phyloP scores from a whole-genome alignment of 495 filamentous ascomycete species.

The Tuber melanosporum region DNA sequence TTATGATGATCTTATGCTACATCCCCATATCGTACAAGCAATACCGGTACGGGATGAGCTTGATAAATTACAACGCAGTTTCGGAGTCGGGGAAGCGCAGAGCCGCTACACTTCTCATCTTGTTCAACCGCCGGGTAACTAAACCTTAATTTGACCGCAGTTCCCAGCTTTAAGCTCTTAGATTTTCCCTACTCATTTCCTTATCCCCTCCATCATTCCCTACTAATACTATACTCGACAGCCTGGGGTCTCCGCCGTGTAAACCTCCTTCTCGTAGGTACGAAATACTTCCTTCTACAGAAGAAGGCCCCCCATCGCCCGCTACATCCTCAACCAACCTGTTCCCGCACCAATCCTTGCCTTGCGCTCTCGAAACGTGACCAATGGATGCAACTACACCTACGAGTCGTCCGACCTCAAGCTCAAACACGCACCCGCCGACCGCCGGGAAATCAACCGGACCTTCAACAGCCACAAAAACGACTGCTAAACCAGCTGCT shows the following conservation, averaged over 20 bases:
- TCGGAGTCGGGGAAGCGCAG: not conserved
- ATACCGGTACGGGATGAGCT: not conserved
- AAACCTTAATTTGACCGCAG: not conserved
- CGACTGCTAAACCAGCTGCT: conserved; percentile 16
- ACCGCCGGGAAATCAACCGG: conserved; percentile 19
- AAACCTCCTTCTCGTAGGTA: not conserved
- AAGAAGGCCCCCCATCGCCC: not conserved
- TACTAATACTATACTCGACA: not conserved
- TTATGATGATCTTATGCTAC: not conserved
- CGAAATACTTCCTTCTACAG: not conserved
- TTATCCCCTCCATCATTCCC: not conserved
- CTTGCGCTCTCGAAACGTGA: not conserved
- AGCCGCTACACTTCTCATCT: not conserved
- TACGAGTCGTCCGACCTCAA: conserved; percentile 34
- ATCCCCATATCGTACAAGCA: not conserved
- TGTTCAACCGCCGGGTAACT: not conserved
- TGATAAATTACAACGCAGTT: not conserved
- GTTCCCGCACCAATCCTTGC: not conserved
- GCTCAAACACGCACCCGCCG: conserved; percentile 15
- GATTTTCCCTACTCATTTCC: not conserved
- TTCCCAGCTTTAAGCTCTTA: not conserved
- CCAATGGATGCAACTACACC: conserved; percentile 31
- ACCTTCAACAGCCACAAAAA: conserved; percentile 21
- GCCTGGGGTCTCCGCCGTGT: not conserved
- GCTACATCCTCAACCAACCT: not conserved